Evolutionary conservation across 345 rosid species (phyloP), one percentile per base, ranked within the genome.

Genomic region (Rhodamnia rubescens): DNA sequence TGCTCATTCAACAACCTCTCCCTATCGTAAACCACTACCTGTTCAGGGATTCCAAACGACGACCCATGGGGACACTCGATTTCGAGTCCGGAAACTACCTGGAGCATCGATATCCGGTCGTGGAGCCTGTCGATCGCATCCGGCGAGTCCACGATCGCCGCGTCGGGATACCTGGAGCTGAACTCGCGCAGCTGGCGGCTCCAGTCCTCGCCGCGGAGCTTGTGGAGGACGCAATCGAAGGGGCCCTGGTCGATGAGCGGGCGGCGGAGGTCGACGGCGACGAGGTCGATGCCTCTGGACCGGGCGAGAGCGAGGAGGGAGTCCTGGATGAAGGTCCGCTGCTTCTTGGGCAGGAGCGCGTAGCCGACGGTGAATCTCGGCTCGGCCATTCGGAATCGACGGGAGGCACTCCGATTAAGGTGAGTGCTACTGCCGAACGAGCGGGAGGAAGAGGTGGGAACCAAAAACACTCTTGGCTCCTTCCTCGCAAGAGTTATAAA

Each of bases 181-280:
- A 91, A 93, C 57, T 85, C 90, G 5, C 59, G 85, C 21, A 93
- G 86, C 82, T 92, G 92, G 27, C 83, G 80, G 86, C 78, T 85
- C 96, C 96, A 93, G 29, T 85, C 92, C 8, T 89, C 92, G 53
- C 90, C 90, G 90, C 91, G 87, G 74, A 93, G 64, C 84, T 93
- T 93, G 91, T 93, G 96, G 47, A 92, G 86, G 22, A 93, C 82
- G 87, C 94, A 93, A 88, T 93, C 92, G 87, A 92, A 92, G 58
- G 92, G 92, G 1, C 94, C 92, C 53, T 93, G 96, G 1, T 91
- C 92, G 75, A 26, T 80, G 74, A 93, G 82, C 22, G 91, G 90
- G n/a, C 87, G 84, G n/a, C 47, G 78, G 15, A 57, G 80, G 40
- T 92, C 92, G 84, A 93, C 89, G 88, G 84, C 87, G 51, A 91